These are phyloP conservation scores for Hyphodiscus sp. DNA, from an alignment of 2,329 filamentous ascomycete species.

Conservation along the genomic window DNA sequence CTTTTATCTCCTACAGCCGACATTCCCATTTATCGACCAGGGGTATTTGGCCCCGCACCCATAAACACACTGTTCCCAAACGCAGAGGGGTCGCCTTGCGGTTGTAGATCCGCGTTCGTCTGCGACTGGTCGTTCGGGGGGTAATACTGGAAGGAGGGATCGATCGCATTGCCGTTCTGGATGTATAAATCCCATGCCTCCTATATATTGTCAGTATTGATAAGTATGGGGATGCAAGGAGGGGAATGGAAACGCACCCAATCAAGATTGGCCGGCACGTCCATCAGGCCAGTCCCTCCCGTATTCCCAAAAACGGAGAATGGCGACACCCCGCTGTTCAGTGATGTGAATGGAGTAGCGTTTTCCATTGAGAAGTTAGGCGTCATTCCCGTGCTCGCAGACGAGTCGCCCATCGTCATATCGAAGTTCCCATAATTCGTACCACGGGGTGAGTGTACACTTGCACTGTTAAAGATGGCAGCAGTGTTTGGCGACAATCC, in stretches of 20 bases:
- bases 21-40: slow-evolving; percentile 19
- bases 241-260: slow-evolving; percentile 48
- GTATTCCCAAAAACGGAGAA: slow-evolving; percentile 45
- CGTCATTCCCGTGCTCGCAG: slow-evolving; percentile 34
- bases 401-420: slow-evolving; percentile 24
- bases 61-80: slow-evolving; percentile 29
- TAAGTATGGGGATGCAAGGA: not conserved
- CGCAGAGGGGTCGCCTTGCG: slow-evolving; percentile 11
- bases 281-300: slow-evolving; percentile 42
- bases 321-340: slow-evolving; percentile 29
- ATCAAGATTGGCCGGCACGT: slow-evolving; percentile 51
- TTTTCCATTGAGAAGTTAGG: slow-evolving; percentile 32
- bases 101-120: slow-evolving; percentile 12
- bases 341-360: slow-evolving; percentile 20
- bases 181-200: slow-evolving; percentile 66
- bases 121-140: slow-evolving; percentile 19
- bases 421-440: slow-evolving; percentile 25
- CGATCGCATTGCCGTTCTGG: slow-evolving; percentile 43
- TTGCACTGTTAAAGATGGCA: slow-evolving; percentile 28
- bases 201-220: slow-evolving; percentile 35
- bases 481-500: slow-evolving; percentile 45
- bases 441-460: slow-evolving; percentile 28
- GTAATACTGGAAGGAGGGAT: slow-evolving; percentile 28
- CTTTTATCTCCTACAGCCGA: not conserved
- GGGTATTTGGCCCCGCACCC: slow-evolving; percentile 31